Evolutionary conservation across 176 grass and related monocot species (phyloP).

Genomic region (Triticum dicoccoides): DNA sequence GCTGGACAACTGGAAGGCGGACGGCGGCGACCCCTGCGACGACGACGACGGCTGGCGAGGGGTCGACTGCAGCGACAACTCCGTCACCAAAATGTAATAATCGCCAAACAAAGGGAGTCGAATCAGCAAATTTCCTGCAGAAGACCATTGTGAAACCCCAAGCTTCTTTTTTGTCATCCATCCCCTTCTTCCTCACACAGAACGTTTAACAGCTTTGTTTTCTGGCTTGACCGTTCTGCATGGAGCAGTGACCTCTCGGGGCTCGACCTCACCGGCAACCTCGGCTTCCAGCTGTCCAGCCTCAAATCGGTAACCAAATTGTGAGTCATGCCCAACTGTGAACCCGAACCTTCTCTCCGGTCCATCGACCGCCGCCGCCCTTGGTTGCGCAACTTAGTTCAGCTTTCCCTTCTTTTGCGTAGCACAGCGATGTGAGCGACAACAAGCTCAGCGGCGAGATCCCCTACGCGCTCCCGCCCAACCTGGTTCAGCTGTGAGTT

Average conservation of each 20-base stretch:
- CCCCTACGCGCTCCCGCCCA: constrained; percentile 91
- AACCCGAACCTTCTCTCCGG: neutral
- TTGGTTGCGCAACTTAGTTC: constrained; percentile 68
- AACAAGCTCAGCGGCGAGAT: constrained; percentile 89
- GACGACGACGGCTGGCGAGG: constrained; percentile 64
- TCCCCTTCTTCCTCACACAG: no score
- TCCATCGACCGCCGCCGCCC: neutral
- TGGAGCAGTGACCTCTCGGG: constrained; percentile 67
- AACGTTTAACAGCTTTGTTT: neutral
- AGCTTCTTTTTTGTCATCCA: no score
- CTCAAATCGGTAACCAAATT: constrained; percentile 93
- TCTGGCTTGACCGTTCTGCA: constrained; percentile 14
- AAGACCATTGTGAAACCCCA: no score
- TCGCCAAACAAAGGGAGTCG: no score
- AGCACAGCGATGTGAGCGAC: constrained; percentile 92
- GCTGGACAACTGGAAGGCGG: constrained; percentile 56
- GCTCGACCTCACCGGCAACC: constrained; percentile 60
- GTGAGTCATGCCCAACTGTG: constrained; percentile 57
- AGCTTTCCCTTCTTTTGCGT: constrained; percentile 57
- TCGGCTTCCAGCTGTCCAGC: constrained; percentile 83
- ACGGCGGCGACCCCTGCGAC: constrained; percentile 73
- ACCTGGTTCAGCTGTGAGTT: constrained; percentile 73
- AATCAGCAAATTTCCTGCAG: no score
- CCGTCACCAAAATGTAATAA: constrained; percentile 67
- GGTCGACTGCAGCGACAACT: constrained; percentile 64